phyloP scores from a whole-genome alignment of 208 protist genomes.

The Perkinsela sp. region DNA sequence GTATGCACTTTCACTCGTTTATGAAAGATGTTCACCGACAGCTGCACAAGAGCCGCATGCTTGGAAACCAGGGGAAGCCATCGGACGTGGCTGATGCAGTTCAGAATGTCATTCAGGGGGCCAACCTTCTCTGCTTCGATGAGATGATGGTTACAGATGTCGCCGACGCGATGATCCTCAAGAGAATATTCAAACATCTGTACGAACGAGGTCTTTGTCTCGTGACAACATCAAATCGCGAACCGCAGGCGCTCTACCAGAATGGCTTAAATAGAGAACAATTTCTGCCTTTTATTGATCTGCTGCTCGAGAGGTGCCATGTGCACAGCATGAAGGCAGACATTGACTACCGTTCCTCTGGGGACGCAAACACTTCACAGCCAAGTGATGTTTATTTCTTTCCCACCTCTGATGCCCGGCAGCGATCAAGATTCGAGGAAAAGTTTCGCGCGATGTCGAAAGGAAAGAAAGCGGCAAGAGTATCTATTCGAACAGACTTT shows the following conservation, averaged over 20 bases:
- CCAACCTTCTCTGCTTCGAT: conserved; percentile 77
- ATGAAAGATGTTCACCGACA: conserved; percentile 77
- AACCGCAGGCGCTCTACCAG: conserved; percentile 53
- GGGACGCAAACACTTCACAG: conserved; percentile 10
- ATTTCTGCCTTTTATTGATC: conserved; percentile 79
- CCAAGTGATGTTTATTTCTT: conserved; percentile 8
- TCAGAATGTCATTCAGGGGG: conserved; percentile 2
- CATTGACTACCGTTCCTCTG: conserved; percentile 68
- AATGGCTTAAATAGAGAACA: conserved; percentile 64
- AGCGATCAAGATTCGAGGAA: conserved; percentile 13
- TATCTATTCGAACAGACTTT: conserved; percentile 24
- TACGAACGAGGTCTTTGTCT: conserved; percentile 66
- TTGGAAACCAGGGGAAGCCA: conserved; percentile 15
- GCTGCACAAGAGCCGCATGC: conserved; percentile 21
- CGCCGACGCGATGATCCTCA: conserved; percentile 77
- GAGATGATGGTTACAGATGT: conserved; percentile 71
- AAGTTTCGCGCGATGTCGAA: conserved; percentile 48
- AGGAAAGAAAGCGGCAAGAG: conserved; percentile 17
- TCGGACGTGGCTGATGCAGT: conserved; percentile 6
- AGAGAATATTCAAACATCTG: conserved; percentile 58
- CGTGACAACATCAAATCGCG: conserved; percentile 71
- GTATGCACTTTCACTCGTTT: conserved; percentile 81
- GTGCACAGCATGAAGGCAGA: conserved; percentile 56
- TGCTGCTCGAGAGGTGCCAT: conserved; percentile 44
- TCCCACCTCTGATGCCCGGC: background rate